Conservation (phyloP, 352 stramenopile species). For the Aphanomyces euteiches region DNA sequence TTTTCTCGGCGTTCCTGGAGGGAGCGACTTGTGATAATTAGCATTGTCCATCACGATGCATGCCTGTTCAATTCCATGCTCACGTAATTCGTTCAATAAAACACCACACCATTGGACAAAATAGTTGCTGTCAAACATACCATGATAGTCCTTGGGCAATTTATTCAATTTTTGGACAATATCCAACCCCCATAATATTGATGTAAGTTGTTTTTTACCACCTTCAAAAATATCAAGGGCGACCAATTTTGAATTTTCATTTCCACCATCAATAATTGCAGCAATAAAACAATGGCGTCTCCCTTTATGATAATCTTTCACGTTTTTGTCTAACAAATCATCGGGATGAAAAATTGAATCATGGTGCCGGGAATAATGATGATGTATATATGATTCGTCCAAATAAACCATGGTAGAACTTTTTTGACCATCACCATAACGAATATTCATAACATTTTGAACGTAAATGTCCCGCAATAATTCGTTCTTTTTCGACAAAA, state of each 20-base stretch:
- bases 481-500: background rate
- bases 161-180: too few relatives aligned
- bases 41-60: slow-evolving; percentile 30
- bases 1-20: slow-evolving; percentile 7
- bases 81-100: slow-evolving; percentile 11
- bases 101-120: slow-evolving; percentile 15
- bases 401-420: slow-evolving; percentile 32
- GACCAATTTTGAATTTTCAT: background rate
- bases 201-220: background rate
- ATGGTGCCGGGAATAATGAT: slow-evolving; percentile 31
- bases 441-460: background rate
- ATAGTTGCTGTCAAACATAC: slow-evolving; percentile 24
- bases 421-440: too few relatives aligned
- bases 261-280: background rate
- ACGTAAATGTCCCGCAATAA: background rate
- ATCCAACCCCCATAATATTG: too few relatives aligned
- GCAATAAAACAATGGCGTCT: background rate
- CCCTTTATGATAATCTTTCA: slow-evolving; percentile 12
- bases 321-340: slow-evolving; percentile 18
- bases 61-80: background rate
- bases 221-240: slow-evolving; percentile 33
- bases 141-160: slow-evolving; percentile 21
- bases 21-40: slow-evolving; percentile 16
- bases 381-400: slow-evolving; percentile 38
- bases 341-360: slow-evolving; percentile 33